phyloP scores from a whole-genome alignment of 768 basidiomycete genomes.

The Lentinus brumalis region DNA sequence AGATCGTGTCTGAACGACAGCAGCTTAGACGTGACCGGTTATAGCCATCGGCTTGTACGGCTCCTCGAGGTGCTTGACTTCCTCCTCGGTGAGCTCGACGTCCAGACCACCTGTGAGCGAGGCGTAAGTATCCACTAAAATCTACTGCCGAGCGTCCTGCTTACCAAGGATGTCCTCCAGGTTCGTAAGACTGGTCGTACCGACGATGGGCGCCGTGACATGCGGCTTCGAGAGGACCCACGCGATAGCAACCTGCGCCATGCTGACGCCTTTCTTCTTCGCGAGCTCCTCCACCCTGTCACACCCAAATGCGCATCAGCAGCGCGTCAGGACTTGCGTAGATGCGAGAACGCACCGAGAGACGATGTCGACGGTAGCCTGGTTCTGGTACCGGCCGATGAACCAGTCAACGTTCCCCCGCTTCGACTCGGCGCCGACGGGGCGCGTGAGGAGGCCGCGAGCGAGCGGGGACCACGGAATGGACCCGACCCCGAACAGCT shows the following conservation, averaged over 20 bases:
- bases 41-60: slow-evolving; percentile 50
- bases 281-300: slow-evolving; percentile 42
- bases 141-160: slow-evolving; percentile 29
- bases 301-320: too few relatives aligned
- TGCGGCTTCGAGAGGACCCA: slow-evolving; percentile 35
- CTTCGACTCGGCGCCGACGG: slow-evolving; percentile 24
- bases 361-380: not conserved
- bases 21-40: slow-evolving; percentile 41
- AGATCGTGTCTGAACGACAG: too few relatives aligned
- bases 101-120: too few relatives aligned
- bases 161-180: slow-evolving; percentile 40
- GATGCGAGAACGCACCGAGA: too few relatives aligned
- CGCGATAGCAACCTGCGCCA: slow-evolving; percentile 37
- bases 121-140: slow-evolving; percentile 19
- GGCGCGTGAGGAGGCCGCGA: slow-evolving; percentile 35
- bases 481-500: slow-evolving; percentile 34
- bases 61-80: slow-evolving; percentile 35
- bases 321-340: too few relatives aligned
- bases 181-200: slow-evolving; percentile 37
- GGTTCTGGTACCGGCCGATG: not conserved
- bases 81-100: slow-evolving; percentile 40
- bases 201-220: slow-evolving; percentile 28
- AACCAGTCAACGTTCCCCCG: slow-evolving; percentile 25
- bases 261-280: slow-evolving; percentile 38
- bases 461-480: slow-evolving; percentile 44